A percentile compares a stretch with the other conserved stretches of the same genome.
Evolutionary conservation across 805 yeast species (phyloP).

Genomic region (Starmerella sp.): DNA sequence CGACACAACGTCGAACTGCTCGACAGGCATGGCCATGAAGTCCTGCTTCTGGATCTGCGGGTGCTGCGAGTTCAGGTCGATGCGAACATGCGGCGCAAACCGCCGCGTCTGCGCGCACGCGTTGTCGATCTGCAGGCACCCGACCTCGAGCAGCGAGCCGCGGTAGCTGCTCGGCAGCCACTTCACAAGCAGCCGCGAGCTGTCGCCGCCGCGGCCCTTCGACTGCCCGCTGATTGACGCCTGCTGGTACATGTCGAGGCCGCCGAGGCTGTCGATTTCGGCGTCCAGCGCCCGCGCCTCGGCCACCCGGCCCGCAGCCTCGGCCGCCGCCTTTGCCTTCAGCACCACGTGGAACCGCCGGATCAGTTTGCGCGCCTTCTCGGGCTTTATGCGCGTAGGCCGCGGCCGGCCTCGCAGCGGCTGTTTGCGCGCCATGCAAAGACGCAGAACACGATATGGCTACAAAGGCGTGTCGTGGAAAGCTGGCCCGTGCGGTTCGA

Average conservation of each 20-base stretch:
- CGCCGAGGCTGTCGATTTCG: conserved; percentile 59
- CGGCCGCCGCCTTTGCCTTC: conserved; percentile 31
- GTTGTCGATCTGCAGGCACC: conserved; percentile 62
- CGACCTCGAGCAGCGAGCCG: conserved; percentile 60
- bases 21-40: conserved; percentile 63
- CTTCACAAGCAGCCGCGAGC: conserved; percentile 66
- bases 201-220: conserved; percentile 74
- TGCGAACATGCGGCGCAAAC: conserved; percentile 45
- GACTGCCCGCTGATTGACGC: conserved; percentile 85
- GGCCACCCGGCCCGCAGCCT: conserved; percentile 20
- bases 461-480: background rate
- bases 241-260: conserved; percentile 63
- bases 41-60: conserved; percentile 66
- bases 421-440: conserved; percentile 2
- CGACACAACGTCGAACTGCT: conserved; percentile 51
- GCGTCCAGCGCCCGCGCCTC: conserved; percentile 46
- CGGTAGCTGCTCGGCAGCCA: conserved; percentile 40
- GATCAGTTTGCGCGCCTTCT: conserved; percentile 58
- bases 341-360: conserved; percentile 64
- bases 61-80: conserved; percentile 74
- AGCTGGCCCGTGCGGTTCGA: no score
- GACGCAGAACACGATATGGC: background rate
- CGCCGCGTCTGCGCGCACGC: conserved; percentile 48
- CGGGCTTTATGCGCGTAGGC: conserved; percentile 43
- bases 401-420: background rate